Conservation (phyloP, 176 grass and related monocot genomes). For the Avena insularis region DNA sequence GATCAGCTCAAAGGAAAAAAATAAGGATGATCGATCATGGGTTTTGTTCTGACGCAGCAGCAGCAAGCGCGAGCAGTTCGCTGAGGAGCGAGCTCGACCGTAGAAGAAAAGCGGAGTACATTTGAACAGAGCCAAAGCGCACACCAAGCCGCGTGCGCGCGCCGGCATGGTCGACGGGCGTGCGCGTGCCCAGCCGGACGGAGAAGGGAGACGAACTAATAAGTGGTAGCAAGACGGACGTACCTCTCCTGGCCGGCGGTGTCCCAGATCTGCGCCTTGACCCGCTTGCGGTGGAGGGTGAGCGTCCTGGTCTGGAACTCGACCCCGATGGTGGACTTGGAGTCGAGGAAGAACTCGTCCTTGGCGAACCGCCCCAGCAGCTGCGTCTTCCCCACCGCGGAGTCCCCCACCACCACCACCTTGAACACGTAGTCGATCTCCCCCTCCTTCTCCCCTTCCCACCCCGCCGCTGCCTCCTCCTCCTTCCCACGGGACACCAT, state of each 20-base stretch:
- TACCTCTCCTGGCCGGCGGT: constrained; percentile 92
- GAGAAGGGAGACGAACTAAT: too few relatives aligned
- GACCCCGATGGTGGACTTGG: constrained; percentile 95
- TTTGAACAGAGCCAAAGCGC: too few relatives aligned
- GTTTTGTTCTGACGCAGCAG: too few relatives aligned
- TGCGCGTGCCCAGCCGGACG: too few relatives aligned
- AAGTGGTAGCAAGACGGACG: too few relatives aligned
- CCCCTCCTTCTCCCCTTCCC: constrained; percentile 64
- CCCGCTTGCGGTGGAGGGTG: constrained; percentile 58
- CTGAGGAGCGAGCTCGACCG: too few relatives aligned
- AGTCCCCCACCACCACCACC: constrained; percentile 66
- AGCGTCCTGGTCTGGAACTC: constrained; percentile 74
- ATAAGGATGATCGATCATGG: too few relatives aligned
- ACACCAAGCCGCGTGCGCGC: too few relatives aligned
- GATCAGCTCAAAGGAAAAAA: too few relatives aligned
- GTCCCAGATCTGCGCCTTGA: constrained; percentile 99
- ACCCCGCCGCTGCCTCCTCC: constrained; percentile 35
- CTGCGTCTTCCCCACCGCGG: constrained; percentile 72
- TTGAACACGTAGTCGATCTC: constrained; percentile 78
- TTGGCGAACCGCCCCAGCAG: constrained; percentile 57
- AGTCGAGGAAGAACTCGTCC: constrained; percentile 90
- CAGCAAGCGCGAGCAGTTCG: too few relatives aligned
- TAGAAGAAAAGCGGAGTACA: too few relatives aligned
- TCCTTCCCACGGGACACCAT: constrained; percentile 25
- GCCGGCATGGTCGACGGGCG: too few relatives aligned